phyloP scores from a whole-genome alignment of 805 yeast species.

The Candida pini region DNA sequence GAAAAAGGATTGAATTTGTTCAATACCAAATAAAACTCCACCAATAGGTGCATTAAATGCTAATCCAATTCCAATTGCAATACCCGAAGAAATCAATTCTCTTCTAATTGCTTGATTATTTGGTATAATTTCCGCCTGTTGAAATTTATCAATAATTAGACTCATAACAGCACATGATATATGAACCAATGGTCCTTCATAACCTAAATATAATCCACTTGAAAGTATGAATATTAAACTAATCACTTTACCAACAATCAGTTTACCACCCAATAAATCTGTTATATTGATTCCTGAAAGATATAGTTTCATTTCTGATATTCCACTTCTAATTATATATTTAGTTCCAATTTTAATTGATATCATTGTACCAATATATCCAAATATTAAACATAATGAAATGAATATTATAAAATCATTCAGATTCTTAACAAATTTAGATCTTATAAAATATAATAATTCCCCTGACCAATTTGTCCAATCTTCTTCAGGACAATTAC shows the following conservation, averaged over 20 bases:
- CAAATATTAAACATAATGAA: slow-evolving; percentile 33
- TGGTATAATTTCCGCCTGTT: slow-evolving; percentile 15
- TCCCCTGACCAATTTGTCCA: slow-evolving; percentile 30
- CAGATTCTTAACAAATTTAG: slow-evolving; percentile 11
- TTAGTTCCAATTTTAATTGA: slow-evolving; percentile 25
- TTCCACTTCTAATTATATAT: slow-evolving; percentile 52
- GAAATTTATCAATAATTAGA: slow-evolving; percentile 29
- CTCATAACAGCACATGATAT: slow-evolving; percentile 58
- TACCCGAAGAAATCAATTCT: slow-evolving; percentile 65
- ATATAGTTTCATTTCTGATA: slow-evolving; percentile 65
- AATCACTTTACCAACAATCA: slow-evolving; percentile 49
- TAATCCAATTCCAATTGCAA: slow-evolving; percentile 79
- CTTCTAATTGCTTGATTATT: slow-evolving; percentile 56
- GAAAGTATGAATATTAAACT: slow-evolving; percentile 65
- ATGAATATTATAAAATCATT: slow-evolving; percentile 33
- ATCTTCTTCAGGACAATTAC: slow-evolving; percentile 25
- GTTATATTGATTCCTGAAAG: slow-evolving; percentile 58
- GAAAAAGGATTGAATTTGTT: slow-evolving; percentile 60
- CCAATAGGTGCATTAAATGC: slow-evolving; percentile 88
- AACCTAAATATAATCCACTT: slow-evolving; percentile 78
- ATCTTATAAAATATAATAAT: slow-evolving; percentile 26
- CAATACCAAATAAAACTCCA: slow-evolving; percentile 75
- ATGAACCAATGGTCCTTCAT: slow-evolving; percentile 84
- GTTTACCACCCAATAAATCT: slow-evolving; percentile 44
- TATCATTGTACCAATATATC: slow-evolving; percentile 31